phyloP scores from a whole-genome alignment of 768 basidiomycete species.

The Rhodotorula diobovata region DNA sequence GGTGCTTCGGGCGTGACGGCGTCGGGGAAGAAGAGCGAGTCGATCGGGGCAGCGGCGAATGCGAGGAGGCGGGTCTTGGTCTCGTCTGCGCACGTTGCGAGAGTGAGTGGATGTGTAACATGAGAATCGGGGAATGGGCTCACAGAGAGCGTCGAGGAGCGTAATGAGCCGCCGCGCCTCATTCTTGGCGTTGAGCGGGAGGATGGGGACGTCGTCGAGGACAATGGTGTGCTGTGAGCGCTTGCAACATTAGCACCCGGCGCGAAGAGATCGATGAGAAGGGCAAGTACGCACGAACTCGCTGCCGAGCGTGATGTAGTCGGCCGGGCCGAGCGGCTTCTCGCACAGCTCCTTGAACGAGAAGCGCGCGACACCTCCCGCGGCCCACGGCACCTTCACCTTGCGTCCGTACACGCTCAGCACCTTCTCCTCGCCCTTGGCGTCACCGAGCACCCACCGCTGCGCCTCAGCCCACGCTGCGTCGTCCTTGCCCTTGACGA shows the following conservation, averaged over 20 bases:
- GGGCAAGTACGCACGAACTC: slow-evolving; percentile 45
- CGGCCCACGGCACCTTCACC: slow-evolving; percentile 53
- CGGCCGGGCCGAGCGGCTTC: slow-evolving; percentile 56
- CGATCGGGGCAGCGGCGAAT: slow-evolving; percentile 49
- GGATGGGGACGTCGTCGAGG: slow-evolving; percentile 55
- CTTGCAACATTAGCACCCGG: too few species aligned
- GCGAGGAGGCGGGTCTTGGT: slow-evolving; percentile 44
- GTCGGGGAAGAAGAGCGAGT: slow-evolving; percentile 60
- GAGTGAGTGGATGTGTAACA: slow-evolving; percentile 47
- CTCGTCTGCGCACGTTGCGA: slow-evolving; percentile 19
- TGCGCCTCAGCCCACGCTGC: slow-evolving; percentile 38
- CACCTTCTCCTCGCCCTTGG: slow-evolving; percentile 25
- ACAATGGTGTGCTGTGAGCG: slow-evolving; percentile 50
- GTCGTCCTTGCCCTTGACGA: slow-evolving; percentile 32
- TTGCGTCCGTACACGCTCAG: slow-evolving; percentile 56
- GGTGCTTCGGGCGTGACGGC: slow-evolving; percentile 40
- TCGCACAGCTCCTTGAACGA: slow-evolving; percentile 56
- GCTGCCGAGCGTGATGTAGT: slow-evolving; percentile 58
- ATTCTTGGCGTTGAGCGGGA: slow-evolving; percentile 57
- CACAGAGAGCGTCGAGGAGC: slow-evolving; percentile 60
- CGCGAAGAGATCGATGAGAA: background rate
- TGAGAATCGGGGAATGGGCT: slow-evolving; percentile 42
- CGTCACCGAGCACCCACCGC: slow-evolving; percentile 30
- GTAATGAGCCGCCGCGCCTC: slow-evolving; percentile 61
- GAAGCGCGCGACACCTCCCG: slow-evolving; percentile 51